phyloP scores from a whole-genome alignment of 2,329 filamentous ascomycete species.

The Fusarium virguliforme region DNA sequence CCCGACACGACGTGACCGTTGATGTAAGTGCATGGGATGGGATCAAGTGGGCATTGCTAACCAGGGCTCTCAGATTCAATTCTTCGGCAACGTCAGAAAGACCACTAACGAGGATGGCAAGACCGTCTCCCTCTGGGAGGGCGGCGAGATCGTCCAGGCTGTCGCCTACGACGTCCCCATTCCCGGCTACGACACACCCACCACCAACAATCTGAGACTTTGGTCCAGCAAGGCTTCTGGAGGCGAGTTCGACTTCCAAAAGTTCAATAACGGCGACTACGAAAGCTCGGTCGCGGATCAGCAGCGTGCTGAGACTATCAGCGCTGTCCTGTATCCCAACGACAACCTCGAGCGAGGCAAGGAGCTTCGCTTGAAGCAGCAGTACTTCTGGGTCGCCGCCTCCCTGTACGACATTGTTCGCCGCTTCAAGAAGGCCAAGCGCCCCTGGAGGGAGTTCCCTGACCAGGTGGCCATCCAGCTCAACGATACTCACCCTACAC shows the following conservation, averaged over 20 bases:
- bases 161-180: conserved; percentile 95
- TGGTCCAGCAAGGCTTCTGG: conserved; percentile 99
- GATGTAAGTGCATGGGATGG: conserved; percentile 69
- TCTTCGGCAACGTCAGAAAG: conserved; percentile 89
- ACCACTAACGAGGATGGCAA: conserved; percentile 83
- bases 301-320: conserved; percentile 99
- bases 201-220: conserved; percentile 95
- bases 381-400: conserved; percentile 99
- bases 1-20: conserved; percentile 93
- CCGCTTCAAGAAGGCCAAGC: conserved; percentile 97
- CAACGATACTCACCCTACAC: conserved; percentile 96
- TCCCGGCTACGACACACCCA: conserved; percentile 89
- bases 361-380: conserved; percentile 97
- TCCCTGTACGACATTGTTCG: conserved; percentile 97
- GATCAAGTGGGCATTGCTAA: conserved; percentile 20
- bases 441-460: conserved; percentile 91
- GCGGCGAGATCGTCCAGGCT: conserved; percentile 91
- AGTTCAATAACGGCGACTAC: conserved; percentile 98
- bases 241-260: conserved; percentile 99
- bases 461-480: conserved; percentile 98
- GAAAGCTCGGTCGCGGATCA: conserved; percentile 98
- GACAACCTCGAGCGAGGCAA: conserved; percentile 97
- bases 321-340: conserved; percentile 96
- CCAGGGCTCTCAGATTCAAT: conserved; percentile 78
- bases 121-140: conserved; percentile 84